These are phyloP conservation scores for Tremella mesenterica DNA, from an alignment of 768 basidiomycete species.

Conservation along the genomic window DNA sequence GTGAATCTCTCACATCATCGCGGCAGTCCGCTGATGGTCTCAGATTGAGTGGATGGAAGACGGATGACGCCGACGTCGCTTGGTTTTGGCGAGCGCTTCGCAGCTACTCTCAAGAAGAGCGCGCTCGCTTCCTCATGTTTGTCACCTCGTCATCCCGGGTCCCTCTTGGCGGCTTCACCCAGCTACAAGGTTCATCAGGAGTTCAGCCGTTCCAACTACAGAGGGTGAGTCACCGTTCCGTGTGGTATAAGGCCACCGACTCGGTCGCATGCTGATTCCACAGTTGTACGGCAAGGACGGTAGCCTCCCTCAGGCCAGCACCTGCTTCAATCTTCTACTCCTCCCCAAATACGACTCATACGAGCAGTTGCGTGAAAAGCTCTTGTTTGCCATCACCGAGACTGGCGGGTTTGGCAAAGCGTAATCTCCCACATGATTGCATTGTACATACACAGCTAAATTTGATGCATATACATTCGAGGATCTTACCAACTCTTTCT, in stretches of 20 bases:
- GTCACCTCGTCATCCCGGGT: slow-evolving; percentile 86
- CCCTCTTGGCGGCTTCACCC: slow-evolving; percentile 85
- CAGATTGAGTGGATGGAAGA: slow-evolving; percentile 42
- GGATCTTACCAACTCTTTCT: too few species aligned
- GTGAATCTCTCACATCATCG: slow-evolving; percentile 52
- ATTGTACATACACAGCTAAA: too few species aligned
- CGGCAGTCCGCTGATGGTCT: slow-evolving; percentile 35
- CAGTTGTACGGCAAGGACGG: slow-evolving; percentile 21
- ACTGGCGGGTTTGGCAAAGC: slow-evolving; percentile 92
- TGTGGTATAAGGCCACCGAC: background rate
- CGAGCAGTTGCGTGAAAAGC: slow-evolving; percentile 85
- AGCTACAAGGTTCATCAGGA: slow-evolving; percentile 64
- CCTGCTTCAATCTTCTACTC: slow-evolving; percentile 42
- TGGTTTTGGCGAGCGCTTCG: slow-evolving; percentile 99
- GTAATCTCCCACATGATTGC: slow-evolving; percentile 37
- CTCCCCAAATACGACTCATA: slow-evolving; percentile 91
- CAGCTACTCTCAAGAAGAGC: slow-evolving; percentile 92
- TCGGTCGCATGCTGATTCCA: slow-evolving; percentile 3
- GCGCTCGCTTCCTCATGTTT: slow-evolving; percentile 94
- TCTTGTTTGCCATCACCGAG: slow-evolving; percentile 87
- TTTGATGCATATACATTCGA: too few species aligned
- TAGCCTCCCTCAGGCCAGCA: slow-evolving; percentile 36
- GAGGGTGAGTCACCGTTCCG: slow-evolving; percentile 59
- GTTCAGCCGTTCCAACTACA: slow-evolving; percentile 93
- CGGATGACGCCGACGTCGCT: slow-evolving; percentile 76